These are phyloP conservation scores for Phenoliferia sp. DNA, from an alignment of 1,284 basidiomycete genomes.

Conservation along the genomic window DNA sequence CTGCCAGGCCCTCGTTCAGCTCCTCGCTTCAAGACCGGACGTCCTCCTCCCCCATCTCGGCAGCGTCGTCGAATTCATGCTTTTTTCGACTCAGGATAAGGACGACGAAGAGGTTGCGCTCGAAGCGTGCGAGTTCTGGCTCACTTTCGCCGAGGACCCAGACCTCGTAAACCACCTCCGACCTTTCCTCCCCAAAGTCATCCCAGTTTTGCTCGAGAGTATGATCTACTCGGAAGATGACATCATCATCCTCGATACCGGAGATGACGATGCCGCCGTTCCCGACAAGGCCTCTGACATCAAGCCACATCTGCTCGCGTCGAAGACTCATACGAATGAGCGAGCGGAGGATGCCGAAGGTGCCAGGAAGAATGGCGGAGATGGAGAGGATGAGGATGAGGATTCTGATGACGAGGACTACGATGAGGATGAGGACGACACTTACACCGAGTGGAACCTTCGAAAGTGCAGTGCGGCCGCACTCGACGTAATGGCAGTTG, in stretches of 20 bases:
- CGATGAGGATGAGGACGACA: slow-evolving; percentile 91
- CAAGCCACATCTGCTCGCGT: slow-evolving; percentile 86
- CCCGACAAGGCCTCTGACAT: slow-evolving; percentile 85
- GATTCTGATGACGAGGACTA: slow-evolving; percentile 81
- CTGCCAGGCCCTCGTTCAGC: slow-evolving; percentile 89
- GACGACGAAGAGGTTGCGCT: slow-evolving; percentile 80
- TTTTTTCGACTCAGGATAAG: slow-evolving; percentile 95
- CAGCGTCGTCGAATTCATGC: slow-evolving; percentile 97
- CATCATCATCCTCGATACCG: slow-evolving; percentile 88
- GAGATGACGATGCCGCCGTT: slow-evolving; percentile 76
- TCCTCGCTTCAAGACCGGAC: slow-evolving; percentile 87
- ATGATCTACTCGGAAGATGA: slow-evolving; percentile 98
- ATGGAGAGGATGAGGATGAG: slow-evolving; percentile 69
- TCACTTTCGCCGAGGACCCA: slow-evolving; percentile 95
- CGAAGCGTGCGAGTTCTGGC: slow-evolving; percentile 99
- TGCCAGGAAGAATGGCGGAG: slow-evolving; percentile 39
- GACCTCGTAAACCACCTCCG: slow-evolving; percentile 76
- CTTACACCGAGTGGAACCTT: slow-evolving; percentile 97
- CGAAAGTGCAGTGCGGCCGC: slow-evolving; percentile 98
- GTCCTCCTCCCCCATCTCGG: slow-evolving; percentile 94
- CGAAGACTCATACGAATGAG: slow-evolving; percentile 61
- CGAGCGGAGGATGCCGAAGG: slow-evolving; percentile 19
- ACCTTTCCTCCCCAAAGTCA: slow-evolving; percentile 80
- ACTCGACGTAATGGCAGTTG: slow-evolving; percentile 91
- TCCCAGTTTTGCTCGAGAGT: slow-evolving; percentile 87